Base-by-base conservation (phyloP, 2,329 filamentous ascomycete species). In the Fonsecaea monophora region DNA sequence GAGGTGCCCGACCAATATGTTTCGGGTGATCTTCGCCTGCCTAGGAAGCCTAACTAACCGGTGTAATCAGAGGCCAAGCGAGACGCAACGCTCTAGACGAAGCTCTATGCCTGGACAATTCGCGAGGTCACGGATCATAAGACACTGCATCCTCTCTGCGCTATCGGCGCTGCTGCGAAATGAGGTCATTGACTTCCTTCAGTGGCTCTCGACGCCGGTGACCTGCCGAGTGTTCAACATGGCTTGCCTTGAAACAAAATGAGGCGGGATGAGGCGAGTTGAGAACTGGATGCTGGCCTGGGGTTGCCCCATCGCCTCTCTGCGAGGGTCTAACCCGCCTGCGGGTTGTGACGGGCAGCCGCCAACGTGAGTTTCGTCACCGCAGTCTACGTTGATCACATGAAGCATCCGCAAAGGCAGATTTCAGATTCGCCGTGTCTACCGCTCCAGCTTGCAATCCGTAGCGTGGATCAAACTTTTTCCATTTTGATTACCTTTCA, bases 1-100 rank as follows among this genome's bases (percentile, higher is more conserved):
- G 18, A 50, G 59, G 64, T 63, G 64, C 64, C 64, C 60, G 45
- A 66, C 42, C 21, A 53, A 48, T 21, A 53, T 63, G 45, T 12
- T 2, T 13, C 25, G 25, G 53, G 48, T 54, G 60, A 66, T 66
- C 60, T 30, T 57, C 63, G 35, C 58, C 63, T 18, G 38, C 13
- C 38, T 34, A 50, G 63, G 58, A 57, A 38, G 4, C n/a, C 10
- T 21, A 25, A 30, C 18, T 25, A 50, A 50, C 45, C 45, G 21
- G 45, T 50, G 18, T 15, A 5, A n/a, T 18, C 21, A 63, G 25
- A 50, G 32, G 35, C 4, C 21, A 12, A 50, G 45, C 21, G 45
- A 50, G 9, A 18, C 9, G 10, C 45, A 30, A 30, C 45, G 45
- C 45, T 13, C 45, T 50, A 6, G 42, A 50, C 18, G 13, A 50